Conservation (phyloP, 441 rosid species). For the Euphorbia celastroides region DNA sequence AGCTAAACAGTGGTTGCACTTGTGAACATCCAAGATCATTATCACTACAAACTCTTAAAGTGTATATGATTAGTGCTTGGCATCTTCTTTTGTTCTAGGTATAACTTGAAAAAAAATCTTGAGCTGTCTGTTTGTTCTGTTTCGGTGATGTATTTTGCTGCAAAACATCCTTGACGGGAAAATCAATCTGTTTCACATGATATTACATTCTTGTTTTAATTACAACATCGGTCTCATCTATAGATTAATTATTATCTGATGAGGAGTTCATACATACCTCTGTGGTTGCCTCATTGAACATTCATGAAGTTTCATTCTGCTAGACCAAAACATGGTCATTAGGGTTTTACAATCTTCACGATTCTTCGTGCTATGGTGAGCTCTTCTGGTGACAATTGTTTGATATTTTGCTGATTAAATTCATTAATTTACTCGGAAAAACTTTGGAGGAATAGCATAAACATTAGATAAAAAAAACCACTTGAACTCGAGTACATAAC, state of each 20-base stretch:
- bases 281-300: not conserved
- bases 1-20: not conserved
- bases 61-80: not conserved
- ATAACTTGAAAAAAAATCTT: not conserved
- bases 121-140: not conserved
- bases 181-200: too few species aligned
- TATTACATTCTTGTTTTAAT: not conserved
- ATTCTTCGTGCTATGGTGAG: too few species aligned
- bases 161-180: not conserved
- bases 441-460: not conserved
- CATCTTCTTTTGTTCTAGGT: not conserved
- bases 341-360: too few species aligned
- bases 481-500: not conserved
- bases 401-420: not conserved
- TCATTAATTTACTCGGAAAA: not conserved
- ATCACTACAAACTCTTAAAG: too few species aligned
- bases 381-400: too few species aligned
- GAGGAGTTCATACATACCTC: not conserved
- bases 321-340: not conserved
- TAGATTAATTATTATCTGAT: not conserved
- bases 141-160: not conserved
- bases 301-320: constrained; percentile 1
- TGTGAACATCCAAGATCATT: not conserved
- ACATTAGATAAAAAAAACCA: not conserved
- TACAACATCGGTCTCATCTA: not conserved